Evolutionary conservation across 768 basidiomycete species (phyloP), one percentile per base, ranked within the genome.

Genomic region (Xerocomellus intermedius): DNA sequence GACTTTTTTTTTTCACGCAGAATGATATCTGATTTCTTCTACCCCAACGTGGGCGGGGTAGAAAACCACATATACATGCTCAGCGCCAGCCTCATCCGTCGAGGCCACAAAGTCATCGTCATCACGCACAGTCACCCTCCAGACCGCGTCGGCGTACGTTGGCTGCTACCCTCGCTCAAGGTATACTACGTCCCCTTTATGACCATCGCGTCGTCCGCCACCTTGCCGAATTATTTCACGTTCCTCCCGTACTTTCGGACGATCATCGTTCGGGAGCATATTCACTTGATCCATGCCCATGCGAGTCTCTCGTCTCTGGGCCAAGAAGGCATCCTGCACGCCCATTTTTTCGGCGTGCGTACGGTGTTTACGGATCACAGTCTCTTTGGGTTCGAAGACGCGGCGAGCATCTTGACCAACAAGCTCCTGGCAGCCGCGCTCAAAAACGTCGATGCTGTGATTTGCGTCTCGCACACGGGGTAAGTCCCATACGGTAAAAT

Each of bases 381-480:
- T 64, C 72, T 99, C 26, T 98, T 98, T 62, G 96, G 94, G 2
- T 94, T 99, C 65, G 95, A 92, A 32, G 95, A 98, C 66, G 95
- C 97, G 16, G 95, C 94, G 1, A 94, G 95, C 61, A 96, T 99
- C 38, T 76, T 98, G 59, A 98, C 97, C 6, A 99, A 99, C 76
- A 99, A 99, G 70, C 81, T 99, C 33, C 76, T 98, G 38, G 89
- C 84, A 12, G 94, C 83, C 5, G 87, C 90, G 2, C 75, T 99
- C 65, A 82, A 86, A 56, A 94, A 96, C 67, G 91, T 95, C 0
- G 96, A 98, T 62, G 93, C 88, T 0, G 92, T 91, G 1, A 94
- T 98, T 24, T 98, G 94, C 62, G 97, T 98, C 45, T 96, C 94
- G 8, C 90, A 98, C 72, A 98, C 95, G 0, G 94, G 96, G 96